Conservation (phyloP, 1,139 yeast genomes). For the Zygosaccharomyces sapae region DNA sequence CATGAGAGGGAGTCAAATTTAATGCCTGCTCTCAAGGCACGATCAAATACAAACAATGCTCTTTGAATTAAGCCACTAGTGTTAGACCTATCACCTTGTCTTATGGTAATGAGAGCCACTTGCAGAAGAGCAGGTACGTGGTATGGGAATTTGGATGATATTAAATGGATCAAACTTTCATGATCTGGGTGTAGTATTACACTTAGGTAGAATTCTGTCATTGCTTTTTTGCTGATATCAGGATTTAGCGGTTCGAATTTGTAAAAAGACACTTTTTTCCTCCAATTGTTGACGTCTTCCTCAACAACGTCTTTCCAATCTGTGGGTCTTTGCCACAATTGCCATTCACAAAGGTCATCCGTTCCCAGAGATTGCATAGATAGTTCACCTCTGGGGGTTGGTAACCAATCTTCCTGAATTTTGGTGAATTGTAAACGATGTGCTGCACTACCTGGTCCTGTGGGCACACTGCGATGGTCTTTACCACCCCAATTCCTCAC, state of each 20-base stretch:
- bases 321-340: constrained; percentile 37
- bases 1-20: constrained; percentile 56
- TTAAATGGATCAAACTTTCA: constrained; percentile 54
- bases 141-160: constrained; percentile 59
- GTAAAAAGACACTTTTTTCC: constrained; percentile 48
- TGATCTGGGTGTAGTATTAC: constrained; percentile 71
- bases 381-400: constrained; percentile 61
- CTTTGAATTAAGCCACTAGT: constrained; percentile 71
- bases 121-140: constrained; percentile 77
- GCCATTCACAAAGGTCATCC: constrained; percentile 43
- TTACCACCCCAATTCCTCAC: constrained; percentile 82
- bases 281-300: constrained; percentile 46
- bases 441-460: constrained; percentile 56
- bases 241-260: constrained; percentile 42
- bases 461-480: constrained; percentile 57
- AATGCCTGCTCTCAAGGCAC: constrained; percentile 51
- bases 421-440: constrained; percentile 65
- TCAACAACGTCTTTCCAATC: constrained; percentile 48
- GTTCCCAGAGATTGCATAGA: constrained; percentile 53
- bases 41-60: constrained; percentile 73
- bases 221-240: constrained; percentile 42
- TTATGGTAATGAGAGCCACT: constrained; percentile 66
- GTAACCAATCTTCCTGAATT: constrained; percentile 78
- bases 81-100: constrained; percentile 68
- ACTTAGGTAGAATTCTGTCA: constrained; percentile 60